A percentile compares a stretch with the other conserved stretches of the same genome.
These are phyloP conservation scores for Ramaria sp. DNA, from an alignment of 768 basidiomycete genomes.

Conservation along the genomic window DNA sequence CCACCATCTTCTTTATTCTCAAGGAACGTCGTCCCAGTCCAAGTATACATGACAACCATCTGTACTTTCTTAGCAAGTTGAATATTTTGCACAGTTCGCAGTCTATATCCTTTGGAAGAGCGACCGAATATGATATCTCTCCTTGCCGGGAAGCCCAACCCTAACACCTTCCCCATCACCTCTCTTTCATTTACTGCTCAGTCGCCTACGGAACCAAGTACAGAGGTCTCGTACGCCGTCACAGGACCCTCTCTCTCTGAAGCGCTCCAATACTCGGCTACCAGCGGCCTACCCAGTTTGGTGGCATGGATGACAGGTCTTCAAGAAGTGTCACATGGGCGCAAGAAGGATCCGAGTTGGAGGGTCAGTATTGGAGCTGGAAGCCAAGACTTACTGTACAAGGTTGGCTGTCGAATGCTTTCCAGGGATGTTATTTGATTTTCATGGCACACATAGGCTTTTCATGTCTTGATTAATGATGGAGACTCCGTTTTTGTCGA, in stretches of 20 bases:
- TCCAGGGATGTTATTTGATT: background rate
- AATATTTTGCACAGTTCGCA: constrained; percentile 39
- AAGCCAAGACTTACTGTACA: constrained; percentile 83
- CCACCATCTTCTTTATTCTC: background rate
- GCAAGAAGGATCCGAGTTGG: constrained; percentile 60
- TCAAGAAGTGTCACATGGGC: constrained; percentile 59
- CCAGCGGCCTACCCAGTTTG: constrained; percentile 54
- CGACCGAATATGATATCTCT: constrained; percentile 70
- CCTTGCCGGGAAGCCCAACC: constrained; percentile 88
- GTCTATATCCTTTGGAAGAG: constrained; percentile 68
- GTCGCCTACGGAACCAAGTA: constrained; percentile 33
- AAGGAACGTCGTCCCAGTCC: constrained; percentile 48
- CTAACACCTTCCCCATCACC: constrained; percentile 83
- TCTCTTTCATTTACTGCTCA: constrained; percentile 55
- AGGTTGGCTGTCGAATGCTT: constrained; percentile 35
- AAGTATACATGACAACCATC: constrained; percentile 32
- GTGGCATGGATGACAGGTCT: constrained; percentile 60
- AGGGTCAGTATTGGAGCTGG: constrained; percentile 68
- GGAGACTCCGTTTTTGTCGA: constrained; percentile 80
- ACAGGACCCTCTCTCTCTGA: constrained; percentile 45
- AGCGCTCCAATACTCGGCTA: constrained; percentile 71
- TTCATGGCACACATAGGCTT: constrained; percentile 37
- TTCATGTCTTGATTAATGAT: constrained; percentile 58
- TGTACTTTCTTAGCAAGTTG: constrained; percentile 22
- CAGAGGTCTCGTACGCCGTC: constrained; percentile 43